Conservation (phyloP, 1,139 yeast species). For the Keqinozyma sinolaborantium region DNA sequence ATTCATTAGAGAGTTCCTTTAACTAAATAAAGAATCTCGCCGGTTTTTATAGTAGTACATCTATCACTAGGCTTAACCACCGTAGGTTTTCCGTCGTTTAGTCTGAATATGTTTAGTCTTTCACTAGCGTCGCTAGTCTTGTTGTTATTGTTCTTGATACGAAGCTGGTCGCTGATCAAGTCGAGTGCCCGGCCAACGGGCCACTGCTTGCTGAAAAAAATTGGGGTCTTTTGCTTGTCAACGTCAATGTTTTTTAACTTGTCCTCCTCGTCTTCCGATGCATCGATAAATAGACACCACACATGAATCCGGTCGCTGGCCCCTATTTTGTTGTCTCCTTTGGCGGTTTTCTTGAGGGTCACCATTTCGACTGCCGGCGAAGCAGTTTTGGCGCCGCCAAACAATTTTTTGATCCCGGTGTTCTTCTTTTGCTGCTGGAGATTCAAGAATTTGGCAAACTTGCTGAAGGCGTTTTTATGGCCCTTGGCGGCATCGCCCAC, state of each 20-base stretch:
- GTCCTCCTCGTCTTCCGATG: slow-evolving; percentile 22
- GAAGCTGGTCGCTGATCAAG: slow-evolving; percentile 52
- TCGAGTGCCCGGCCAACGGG: slow-evolving; percentile 80
- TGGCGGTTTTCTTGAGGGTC: slow-evolving; percentile 49
- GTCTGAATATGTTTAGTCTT: slow-evolving; percentile 43
- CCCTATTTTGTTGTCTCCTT: slow-evolving; percentile 64
- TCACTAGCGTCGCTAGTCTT: slow-evolving; percentile 39
- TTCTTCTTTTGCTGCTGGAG: slow-evolving; percentile 21
- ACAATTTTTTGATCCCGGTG: slow-evolving; percentile 14
- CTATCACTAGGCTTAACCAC: slow-evolving; percentile 34
- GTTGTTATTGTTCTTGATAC: slow-evolving; percentile 57
- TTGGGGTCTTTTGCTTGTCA: slow-evolving; percentile 28
- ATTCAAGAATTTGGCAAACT: slow-evolving; percentile 43
- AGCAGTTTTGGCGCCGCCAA: slow-evolving; percentile 9
- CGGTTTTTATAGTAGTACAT: slow-evolving; percentile 19
- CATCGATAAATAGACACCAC: slow-evolving; percentile 52
- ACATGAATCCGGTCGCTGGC: slow-evolving; percentile 57
- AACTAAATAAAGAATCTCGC: slow-evolving; percentile 46
- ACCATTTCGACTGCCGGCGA: slow-evolving; percentile 23
- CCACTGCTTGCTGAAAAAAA: slow-evolving; percentile 62
- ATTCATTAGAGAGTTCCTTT: no score
- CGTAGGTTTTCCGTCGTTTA: slow-evolving; percentile 22
- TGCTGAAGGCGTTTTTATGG: slow-evolving; percentile 38
- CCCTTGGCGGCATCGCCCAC: slow-evolving; percentile 26
- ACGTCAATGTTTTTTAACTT: slow-evolving; percentile 22